Evolutionary conservation across 176 grass and related monocot species (phyloP).

Genomic region (Carex cristatella): DNA sequence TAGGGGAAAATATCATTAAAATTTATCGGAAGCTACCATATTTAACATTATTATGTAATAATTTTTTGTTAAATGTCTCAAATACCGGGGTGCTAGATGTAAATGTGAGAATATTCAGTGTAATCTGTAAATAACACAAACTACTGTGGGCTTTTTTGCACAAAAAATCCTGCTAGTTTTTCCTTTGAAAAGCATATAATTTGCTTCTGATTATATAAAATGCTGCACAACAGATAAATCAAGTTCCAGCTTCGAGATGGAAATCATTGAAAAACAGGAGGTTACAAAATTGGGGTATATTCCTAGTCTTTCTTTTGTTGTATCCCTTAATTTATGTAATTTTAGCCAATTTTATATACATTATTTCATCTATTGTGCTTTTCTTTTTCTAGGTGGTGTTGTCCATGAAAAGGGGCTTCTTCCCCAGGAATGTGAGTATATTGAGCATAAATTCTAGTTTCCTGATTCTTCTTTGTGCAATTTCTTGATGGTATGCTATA

Average conservation of each 20-base stretch:
- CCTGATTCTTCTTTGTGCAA: not conserved
- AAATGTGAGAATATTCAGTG: not conserved
- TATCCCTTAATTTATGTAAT: not conserved
- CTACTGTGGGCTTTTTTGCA: not conserved
- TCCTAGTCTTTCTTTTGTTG: not conserved
- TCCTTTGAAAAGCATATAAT: not conserved
- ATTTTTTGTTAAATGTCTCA: not conserved
- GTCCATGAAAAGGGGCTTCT: slow-evolving; percentile 91
- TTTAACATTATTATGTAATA: not conserved
- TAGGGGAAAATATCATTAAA: not conserved
- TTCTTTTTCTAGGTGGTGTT: slow-evolving; percentile 43
- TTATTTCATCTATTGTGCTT: not conserved
- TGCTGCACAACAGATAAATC: slow-evolving; percentile 52
- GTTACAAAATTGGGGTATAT: slow-evolving; percentile 87
- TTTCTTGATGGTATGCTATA: not conserved
- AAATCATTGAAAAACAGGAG: slow-evolving; percentile 75
- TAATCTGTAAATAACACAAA: not conserved
- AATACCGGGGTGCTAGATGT: not conserved
- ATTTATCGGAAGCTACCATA: too few species aligned
- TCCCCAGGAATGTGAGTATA: slow-evolving; percentile 70
- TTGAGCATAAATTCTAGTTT: not conserved
- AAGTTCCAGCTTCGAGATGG: slow-evolving; percentile 67
- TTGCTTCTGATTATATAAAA: not conserved
- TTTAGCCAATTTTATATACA: not conserved
- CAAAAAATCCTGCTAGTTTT: not conserved